Conservation (phyloP, 345 rosid species). For the Eucalyptus regnans region DNA sequence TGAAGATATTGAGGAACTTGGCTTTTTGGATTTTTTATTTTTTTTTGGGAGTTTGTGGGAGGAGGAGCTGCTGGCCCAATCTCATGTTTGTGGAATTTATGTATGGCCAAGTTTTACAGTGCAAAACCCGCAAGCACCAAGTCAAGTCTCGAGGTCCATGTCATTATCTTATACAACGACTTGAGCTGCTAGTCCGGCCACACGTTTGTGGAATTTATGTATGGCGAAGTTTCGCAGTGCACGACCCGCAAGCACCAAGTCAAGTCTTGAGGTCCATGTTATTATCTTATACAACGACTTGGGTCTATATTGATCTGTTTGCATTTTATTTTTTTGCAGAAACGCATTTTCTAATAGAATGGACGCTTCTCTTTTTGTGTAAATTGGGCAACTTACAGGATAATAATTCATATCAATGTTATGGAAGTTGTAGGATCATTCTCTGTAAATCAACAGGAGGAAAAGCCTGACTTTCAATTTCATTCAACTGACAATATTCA, state of each 20-base stretch:
- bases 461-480: too few relatives aligned
- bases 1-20: background rate
- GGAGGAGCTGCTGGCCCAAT: background rate
- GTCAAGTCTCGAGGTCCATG: background rate
- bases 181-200: background rate
- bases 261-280: background rate
- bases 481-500: too few relatives aligned
- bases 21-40: too few relatives aligned
- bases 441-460: too few relatives aligned
- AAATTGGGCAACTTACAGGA: too few relatives aligned
- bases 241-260: background rate
- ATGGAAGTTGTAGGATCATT: too few relatives aligned
- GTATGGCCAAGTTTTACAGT: background rate
- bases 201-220: too few relatives aligned
- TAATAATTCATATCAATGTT: too few relatives aligned
- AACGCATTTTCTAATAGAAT: rapidly evolving
- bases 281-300: background rate
- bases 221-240: too few relatives aligned
- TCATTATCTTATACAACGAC: too few relatives aligned
- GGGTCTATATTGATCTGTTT: background rate
- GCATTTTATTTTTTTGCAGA: background rate
- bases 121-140: background rate
- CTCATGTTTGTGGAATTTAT: background rate
- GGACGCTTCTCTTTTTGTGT: background rate
- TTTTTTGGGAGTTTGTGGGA: too few relatives aligned